Percentiles rank a stretch among this genome's conserved stretches.
These are phyloP conservation scores for Poronia punctata DNA, from an alignment of 495 filamentous ascomycete genomes.

Conservation along the genomic window DNA sequence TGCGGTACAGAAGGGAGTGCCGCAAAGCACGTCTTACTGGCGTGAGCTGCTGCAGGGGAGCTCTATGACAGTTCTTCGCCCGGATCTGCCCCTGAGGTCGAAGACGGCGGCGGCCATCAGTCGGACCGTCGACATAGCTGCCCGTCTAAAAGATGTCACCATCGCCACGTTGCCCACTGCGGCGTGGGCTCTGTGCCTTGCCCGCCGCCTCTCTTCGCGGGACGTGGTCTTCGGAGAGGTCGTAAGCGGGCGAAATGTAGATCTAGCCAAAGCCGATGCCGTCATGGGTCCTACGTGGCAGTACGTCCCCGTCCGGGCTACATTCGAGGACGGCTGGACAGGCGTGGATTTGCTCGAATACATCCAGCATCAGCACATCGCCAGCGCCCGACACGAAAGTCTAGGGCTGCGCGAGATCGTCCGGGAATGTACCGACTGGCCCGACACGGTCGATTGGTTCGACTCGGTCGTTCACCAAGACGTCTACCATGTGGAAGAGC, in stretches of 20 bases:
- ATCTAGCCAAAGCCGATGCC: slow-evolving; percentile 36
- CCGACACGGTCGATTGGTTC: slow-evolving; percentile 25
- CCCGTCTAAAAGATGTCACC: slow-evolving; percentile 43
- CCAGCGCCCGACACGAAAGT: slow-evolving; percentile 28
- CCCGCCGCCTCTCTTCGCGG: slow-evolving; percentile 35
- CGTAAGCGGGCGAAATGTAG: slow-evolving; percentile 51
- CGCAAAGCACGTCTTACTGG: slow-evolving; percentile 49
- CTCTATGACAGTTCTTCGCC: slow-evolving; percentile 38
- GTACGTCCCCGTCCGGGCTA: slow-evolving; percentile 33
- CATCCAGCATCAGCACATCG: slow-evolving; percentile 33
- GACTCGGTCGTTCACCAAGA: slow-evolving; percentile 42
- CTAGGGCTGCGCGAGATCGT: slow-evolving; percentile 32
- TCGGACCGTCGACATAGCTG: slow-evolving; percentile 36
- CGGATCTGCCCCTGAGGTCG: slow-evolving; percentile 19
- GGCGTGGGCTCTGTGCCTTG: slow-evolving; percentile 55
- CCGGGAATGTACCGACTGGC: slow-evolving; percentile 19
- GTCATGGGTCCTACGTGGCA: slow-evolving; percentile 42
- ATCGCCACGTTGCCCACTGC: slow-evolving; percentile 51
- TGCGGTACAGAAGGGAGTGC: slow-evolving; percentile 22
- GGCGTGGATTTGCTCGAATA: slow-evolving; percentile 24
- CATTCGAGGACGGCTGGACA: slow-evolving; percentile 20
- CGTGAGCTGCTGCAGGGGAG: slow-evolving; percentile 45
- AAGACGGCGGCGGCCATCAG: slow-evolving; percentile 29
- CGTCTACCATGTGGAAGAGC: slow-evolving; percentile 34
- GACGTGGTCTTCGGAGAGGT: slow-evolving; percentile 60